Conservation (phyloP, 176 grass and related monocot species). For the Otatea glauca region DNA sequence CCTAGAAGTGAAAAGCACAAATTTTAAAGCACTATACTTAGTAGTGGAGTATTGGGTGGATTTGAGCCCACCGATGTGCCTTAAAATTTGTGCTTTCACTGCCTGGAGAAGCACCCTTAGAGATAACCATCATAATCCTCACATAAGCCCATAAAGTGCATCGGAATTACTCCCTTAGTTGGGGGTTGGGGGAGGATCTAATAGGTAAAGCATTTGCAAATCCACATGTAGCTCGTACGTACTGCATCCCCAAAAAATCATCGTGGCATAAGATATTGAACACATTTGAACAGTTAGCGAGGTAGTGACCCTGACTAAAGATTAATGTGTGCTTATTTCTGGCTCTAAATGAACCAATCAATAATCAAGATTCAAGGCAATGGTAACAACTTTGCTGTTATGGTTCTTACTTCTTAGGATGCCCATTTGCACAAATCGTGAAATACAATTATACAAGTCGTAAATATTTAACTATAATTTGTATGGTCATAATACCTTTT, state of each 20-base stretch:
- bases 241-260: not conserved
- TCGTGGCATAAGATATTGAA: not conserved
- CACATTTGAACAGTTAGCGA: not conserved
- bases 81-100: not conserved
- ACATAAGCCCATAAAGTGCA: too few species aligned
- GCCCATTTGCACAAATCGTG: not conserved
- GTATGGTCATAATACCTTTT: too few species aligned
- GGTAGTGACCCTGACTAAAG: not conserved
- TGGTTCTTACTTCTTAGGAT: not conserved
- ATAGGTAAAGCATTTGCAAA: not conserved
- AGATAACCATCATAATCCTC: not conserved
- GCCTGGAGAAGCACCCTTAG: not conserved
- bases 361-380: not conserved
- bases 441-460: not conserved
- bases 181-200: not conserved
- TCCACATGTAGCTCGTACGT: not conserved
- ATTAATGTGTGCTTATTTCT: not conserved
- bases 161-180: too few species aligned
- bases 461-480: constrained; percentile 5
- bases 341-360: not conserved
- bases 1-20: not conserved
- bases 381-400: not conserved
- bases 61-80: not conserved
- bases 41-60: not conserved
- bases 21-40: not conserved